Percentiles rank a stretch among this genome's conserved stretches.
These are phyloP conservation scores for Colletotrichum sojae DNA, from an alignment of 2,329 filamentous ascomycete genomes.

Conservation along the genomic window DNA sequence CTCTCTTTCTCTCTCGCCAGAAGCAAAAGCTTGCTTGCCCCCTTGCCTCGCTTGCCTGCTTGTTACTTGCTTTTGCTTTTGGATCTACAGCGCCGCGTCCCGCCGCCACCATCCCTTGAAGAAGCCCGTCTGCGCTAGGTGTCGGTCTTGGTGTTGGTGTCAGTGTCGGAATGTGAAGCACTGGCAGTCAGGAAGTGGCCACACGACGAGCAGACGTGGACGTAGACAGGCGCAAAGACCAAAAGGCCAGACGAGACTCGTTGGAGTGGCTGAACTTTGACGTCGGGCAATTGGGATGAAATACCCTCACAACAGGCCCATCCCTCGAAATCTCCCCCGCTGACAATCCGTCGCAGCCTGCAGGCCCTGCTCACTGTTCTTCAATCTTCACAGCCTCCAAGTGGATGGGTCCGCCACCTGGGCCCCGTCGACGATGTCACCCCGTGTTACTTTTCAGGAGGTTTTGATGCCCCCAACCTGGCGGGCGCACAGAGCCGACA, in stretches of 20 bases:
- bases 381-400: slow-evolving; percentile 1
- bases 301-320: slow-evolving; percentile 14
- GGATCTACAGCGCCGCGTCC: slow-evolving; percentile 2
- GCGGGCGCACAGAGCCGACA: slow-evolving; percentile 34
- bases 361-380: slow-evolving; percentile 10
- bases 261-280: slow-evolving; percentile 29
- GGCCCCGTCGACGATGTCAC: slow-evolving; percentile 30
- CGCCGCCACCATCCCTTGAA: slow-evolving; percentile 9
- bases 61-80: background rate
- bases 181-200: slow-evolving; percentile 2
- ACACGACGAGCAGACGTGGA: background rate
- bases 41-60: background rate
- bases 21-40: background rate
- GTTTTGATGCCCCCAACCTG: slow-evolving; percentile 36
- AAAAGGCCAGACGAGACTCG: background rate
- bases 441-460: slow-evolving; percentile 37
- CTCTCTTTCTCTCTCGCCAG: no score
- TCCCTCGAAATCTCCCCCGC: slow-evolving; percentile 17
- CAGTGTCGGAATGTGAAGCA: slow-evolving; percentile 22
- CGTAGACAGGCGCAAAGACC: background rate
- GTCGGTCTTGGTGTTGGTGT: background rate
- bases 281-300: slow-evolving; percentile 30
- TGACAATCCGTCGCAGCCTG: slow-evolving; percentile 18
- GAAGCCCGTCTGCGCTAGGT: slow-evolving; percentile 11
- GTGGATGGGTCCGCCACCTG: no score